Base-by-base conservation (phyloP, 306 rosid genomes). In the Dalbergia cultrata region DNA sequence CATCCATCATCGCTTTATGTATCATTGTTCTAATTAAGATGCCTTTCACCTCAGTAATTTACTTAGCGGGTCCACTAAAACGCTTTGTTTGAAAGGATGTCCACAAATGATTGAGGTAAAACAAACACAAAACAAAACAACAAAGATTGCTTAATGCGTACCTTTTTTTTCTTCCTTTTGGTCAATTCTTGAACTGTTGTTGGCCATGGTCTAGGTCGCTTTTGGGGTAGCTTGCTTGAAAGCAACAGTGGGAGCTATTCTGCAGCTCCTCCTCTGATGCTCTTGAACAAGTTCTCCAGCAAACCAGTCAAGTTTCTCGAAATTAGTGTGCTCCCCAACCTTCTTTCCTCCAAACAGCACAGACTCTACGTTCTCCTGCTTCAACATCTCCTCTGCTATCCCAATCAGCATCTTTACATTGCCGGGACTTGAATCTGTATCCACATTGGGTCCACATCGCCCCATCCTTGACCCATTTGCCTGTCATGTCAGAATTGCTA, bases 191-290 rank as follows among this genome's bases (percentile, higher is more conserved):
- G 53, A 53, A 31, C 16, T 39, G 75, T 65, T 49, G 61, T 65
- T 49, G 61, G 74, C 10, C 39, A 13, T 57, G 77, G 39, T 52
- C 88, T 90, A 85, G 72, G 85, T 87, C 47, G 84, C 54, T 87
- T 85, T 91, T 26, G 92, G 84, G 80, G 90, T 82, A 75, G 98
- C 94, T 89, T 96, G 98, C 90, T 96, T 96, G 90, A 93, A 92
- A 83, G 97, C 99, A 89, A 96, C 99, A 90, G 99, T 96, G 92
- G 99, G 99, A 85, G 98, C 99, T 87, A 96, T 96, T 82, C 99
- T 90, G 93, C 98, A 96, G 90, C 97, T 90, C 97, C 99, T 90
- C 95, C 98, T 93, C 97, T 92, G 98, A 87, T 93, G 99, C 84
- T 96, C 99, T 78, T 86, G 88, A 70, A 96, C 97, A 74, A 96